Percentiles rank a stretch among this genome's conserved stretches.
Evolutionary conservation across 2,329 filamentous ascomycete species (phyloP).

Genomic region (Colletotrichum scovillei): DNA sequence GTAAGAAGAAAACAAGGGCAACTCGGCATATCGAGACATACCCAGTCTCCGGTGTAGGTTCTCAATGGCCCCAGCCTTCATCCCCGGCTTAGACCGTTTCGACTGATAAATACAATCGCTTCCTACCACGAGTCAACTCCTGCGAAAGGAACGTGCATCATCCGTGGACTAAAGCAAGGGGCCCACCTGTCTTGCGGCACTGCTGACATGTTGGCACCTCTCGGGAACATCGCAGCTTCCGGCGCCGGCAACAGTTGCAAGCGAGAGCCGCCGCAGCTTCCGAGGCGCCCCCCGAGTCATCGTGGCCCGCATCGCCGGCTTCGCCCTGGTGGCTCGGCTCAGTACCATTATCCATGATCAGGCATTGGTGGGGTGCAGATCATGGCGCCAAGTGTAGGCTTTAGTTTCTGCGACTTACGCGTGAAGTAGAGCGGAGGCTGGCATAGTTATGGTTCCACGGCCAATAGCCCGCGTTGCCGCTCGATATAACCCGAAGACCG

Average conservation of each 20-base stretch:
- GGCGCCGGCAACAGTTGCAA: conserved; percentile 42
- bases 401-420: neutral
- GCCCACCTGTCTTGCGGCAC: conserved; percentile 43
- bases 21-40: conserved; percentile 14
- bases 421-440: neutral
- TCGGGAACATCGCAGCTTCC: conserved; percentile 49
- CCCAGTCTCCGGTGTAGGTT: conserved; percentile 39
- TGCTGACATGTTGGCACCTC: conserved; percentile 46
- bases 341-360: neutral
- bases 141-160: neutral
- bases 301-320: conserved; percentile 40
- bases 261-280: conserved; percentile 55
- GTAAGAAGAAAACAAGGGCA: neutral
- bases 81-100: conserved; percentile 40
- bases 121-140: conserved; percentile 8
- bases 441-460: conserved; percentile 3
- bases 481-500: neutral
- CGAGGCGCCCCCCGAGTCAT: conserved; percentile 49
- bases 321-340: conserved; percentile 34
- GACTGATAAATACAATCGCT: conserved; percentile 39
- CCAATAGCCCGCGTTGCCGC: neutral
- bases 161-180: conserved; percentile 26
- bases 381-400: neutral
- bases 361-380: neutral
- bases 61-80: conserved; percentile 40